Conservation (phyloP, 306 rosid species). For the Vigna nakashimae region DNA sequence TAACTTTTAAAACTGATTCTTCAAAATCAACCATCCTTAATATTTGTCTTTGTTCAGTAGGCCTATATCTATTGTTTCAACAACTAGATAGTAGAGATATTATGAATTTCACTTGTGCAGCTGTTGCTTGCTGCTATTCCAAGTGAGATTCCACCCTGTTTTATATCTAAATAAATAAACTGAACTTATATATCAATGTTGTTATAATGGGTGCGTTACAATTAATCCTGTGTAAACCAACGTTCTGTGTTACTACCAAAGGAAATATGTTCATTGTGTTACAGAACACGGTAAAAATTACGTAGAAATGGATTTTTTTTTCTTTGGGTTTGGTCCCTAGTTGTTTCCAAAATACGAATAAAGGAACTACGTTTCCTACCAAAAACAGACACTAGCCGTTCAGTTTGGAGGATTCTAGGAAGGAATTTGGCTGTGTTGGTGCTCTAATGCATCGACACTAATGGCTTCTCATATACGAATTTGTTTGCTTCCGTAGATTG, state of each 20-base stretch:
- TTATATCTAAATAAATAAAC: neutral
- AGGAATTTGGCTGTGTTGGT: no score
- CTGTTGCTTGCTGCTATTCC: conserved; percentile 31
- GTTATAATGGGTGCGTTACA: neutral
- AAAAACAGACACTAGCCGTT: neutral
- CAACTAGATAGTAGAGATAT: conserved; percentile 28
- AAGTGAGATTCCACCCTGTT: conserved; percentile 21
- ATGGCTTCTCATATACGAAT: no score
- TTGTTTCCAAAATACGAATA: no score
- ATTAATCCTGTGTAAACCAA: neutral
- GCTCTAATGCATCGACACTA: no score
- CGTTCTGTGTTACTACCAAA: neutral
- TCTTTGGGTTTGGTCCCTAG: no score
- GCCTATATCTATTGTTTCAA: conserved; percentile 21
- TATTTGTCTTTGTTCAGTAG: conserved; percentile 42
- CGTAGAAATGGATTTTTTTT: no score
- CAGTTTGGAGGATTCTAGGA: neutral
- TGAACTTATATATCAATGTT: neutral
- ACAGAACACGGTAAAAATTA: no score
- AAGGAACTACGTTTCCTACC: neutral
- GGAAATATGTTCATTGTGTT: neutral
- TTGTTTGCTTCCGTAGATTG: no score
- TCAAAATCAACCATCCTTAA: conserved; percentile 26
- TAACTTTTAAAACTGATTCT: conserved; percentile 21
- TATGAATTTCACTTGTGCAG: conserved; percentile 10